A percentile compares a stretch with the other conserved stretches of the same genome.
phyloP scores from a whole-genome alignment of 2,329 filamentous ascomycete species.

The Botrytis galanthina region DNA sequence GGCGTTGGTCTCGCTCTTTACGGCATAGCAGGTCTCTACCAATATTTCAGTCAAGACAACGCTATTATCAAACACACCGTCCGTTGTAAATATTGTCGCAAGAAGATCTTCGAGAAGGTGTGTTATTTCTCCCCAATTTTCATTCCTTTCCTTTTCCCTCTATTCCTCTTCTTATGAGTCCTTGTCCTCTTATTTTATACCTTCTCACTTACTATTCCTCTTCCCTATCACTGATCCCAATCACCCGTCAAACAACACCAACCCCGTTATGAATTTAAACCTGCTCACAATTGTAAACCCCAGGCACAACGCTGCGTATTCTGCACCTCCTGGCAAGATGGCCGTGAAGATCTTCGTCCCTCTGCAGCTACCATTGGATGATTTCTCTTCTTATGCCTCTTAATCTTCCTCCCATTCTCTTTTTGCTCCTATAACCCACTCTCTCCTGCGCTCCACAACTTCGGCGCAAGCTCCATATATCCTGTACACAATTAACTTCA shows the following conservation, averaged over 20 bases:
- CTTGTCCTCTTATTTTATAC: not conserved
- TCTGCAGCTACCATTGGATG: not conserved
- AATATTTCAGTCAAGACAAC: constrained; percentile 53
- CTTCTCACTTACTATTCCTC: not conserved
- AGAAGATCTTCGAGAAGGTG: constrained; percentile 62
- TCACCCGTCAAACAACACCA: not conserved
- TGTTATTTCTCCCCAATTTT: constrained; percentile 23
- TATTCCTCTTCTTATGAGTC: not conserved
- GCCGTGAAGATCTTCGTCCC: constrained; percentile 25
- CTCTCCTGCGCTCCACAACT: not conserved
- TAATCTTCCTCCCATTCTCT: not conserved
- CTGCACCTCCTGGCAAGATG: constrained; percentile 58
- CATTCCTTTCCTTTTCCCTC: not conserved
- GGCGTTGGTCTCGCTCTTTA: constrained; percentile 66
- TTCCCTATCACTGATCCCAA: not conserved
- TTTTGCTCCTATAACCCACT: not conserved
- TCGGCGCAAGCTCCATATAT: not conserved
- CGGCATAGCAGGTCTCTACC: constrained; percentile 60
- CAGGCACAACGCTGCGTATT: constrained; percentile 52
- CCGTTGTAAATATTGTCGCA: constrained; percentile 67
- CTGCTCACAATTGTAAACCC: not conserved
- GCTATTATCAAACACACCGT: constrained; percentile 69
- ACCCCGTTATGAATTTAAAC: rapidly evolving
- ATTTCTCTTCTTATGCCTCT: not conserved
- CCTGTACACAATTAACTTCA: not conserved